Evolutionary conservation across 257 asterid genomes (phyloP).

Genomic region (Rubia yunnanensis): DNA sequence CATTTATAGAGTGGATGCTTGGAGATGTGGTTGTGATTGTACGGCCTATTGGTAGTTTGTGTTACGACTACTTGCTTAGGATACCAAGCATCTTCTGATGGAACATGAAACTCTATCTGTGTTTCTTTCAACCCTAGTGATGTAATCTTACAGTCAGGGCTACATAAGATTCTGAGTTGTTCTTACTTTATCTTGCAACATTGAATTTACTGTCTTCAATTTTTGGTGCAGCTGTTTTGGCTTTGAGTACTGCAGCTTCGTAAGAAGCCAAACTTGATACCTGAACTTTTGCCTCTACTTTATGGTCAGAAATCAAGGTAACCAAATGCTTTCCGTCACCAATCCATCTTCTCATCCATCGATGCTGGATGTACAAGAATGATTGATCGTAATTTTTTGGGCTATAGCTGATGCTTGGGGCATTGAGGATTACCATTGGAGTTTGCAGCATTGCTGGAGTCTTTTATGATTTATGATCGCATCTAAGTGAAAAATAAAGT

Average conservation of each 20-base stretch:
- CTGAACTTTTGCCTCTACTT: slow-evolving; percentile 85
- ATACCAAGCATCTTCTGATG: neutral
- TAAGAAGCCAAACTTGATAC: slow-evolving; percentile 85
- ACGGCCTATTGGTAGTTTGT: neutral
- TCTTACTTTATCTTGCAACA: no score
- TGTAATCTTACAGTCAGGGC: neutral
- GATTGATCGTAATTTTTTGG: neutral
- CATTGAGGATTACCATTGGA: neutral
- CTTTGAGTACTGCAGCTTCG: slow-evolving; percentile 99
- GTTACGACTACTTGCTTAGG: neutral
- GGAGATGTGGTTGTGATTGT: neutral
- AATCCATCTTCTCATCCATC: neutral
- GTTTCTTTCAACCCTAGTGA: no score
- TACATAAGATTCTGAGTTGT: neutral
- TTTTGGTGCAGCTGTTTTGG: slow-evolving; percentile 80
- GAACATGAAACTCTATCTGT: no score
- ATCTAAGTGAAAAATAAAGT: neutral
- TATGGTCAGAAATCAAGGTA: slow-evolving; percentile 91
- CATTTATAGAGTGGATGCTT: neutral
- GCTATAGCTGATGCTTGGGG: neutral
- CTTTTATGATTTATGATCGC: neutral
- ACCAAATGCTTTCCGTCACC: neutral
- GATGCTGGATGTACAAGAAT: neutral
- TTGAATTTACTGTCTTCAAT: neutral
- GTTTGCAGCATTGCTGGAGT: neutral